Evolutionary conservation across 2,329 filamentous ascomycete genomes (phyloP).

Genomic region (Penicillium sp.): DNA sequence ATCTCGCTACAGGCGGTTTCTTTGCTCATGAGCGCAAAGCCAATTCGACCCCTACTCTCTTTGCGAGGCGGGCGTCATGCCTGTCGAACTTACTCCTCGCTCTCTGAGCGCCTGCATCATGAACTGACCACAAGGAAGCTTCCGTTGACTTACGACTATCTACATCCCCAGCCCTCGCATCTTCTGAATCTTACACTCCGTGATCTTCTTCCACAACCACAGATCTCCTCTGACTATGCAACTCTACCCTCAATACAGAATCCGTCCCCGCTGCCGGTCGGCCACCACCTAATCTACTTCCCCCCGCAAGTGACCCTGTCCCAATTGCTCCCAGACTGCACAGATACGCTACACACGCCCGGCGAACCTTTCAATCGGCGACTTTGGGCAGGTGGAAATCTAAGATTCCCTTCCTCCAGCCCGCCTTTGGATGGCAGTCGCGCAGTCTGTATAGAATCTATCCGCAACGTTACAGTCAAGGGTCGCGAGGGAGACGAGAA

Average conservation of each 20-base stretch:
- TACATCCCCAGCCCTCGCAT: conserved; percentile 62
- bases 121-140: conserved; percentile 51
- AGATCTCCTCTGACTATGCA: conserved; percentile 25
- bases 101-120: conserved; percentile 41
- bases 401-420: conserved; percentile 52
- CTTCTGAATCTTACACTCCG: conserved; percentile 64
- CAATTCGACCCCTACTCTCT: conserved; percentile 9
- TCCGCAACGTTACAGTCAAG: conserved; percentile 51
- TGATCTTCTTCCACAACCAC: conserved; percentile 51
- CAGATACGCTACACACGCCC: conserved; percentile 75
- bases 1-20: neutral
- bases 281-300: conserved; percentile 86
- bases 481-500: conserved; percentile 55
- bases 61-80: conserved; percentile 1
- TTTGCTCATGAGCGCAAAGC: conserved; percentile 6
- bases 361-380: conserved; percentile 69
- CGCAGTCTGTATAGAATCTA: conserved; percentile 48
- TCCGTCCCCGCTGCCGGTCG: conserved; percentile 40
- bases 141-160: conserved; percentile 54
- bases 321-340: conserved; percentile 74
- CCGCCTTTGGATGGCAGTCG: conserved; percentile 37
- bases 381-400: conserved; percentile 82
- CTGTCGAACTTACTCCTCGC: conserved; percentile 31
- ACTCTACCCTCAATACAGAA: conserved; percentile 36
- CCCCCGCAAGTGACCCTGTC: conserved; percentile 65